Evolutionary conservation across 2,329 filamentous ascomycete species (phyloP), one percentile per base, ranked within the genome.

Genomic region (Calonectria pauciramosa): DNA sequence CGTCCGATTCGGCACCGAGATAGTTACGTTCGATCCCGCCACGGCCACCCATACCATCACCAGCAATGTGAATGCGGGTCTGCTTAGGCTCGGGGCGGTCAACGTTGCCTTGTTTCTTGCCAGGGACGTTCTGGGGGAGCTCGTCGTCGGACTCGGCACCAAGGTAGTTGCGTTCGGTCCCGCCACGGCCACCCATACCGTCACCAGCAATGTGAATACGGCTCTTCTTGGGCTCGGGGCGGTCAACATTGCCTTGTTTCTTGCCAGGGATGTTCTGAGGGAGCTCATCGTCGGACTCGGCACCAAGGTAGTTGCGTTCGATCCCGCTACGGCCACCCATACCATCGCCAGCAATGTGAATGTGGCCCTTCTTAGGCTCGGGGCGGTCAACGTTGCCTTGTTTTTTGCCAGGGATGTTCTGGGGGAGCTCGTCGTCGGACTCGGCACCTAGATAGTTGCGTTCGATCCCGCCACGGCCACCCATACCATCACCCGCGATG

Each of bases 1-100:
- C 88, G 32, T 88, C 89, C 44, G 88, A 75, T 47, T 88, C 73
- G 52, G 91, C 90, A 16, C 91, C 90, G 16, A 91, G 86, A 91
- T 92, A 93, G 78, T 88, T 84, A 69, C 89, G 85, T 51, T 88
- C 84, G 41, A 87, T 85, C 38, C 88, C 90, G 82, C 88, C 90
- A 77, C 86, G 87, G 56, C 90, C 90, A 54, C 92, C 92, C 92
- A 93, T 94, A 68, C 93, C 92, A 32, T 93, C 90, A 30, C 91
- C 91, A 2, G 85, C 88, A 70, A 90, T 89, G 67, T 84, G 85
- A 47, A 87, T 87, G 73, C 73, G 75, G 59, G 71, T 41, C 36
- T 64, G 76, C 74, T 76, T 76, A 64, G 54, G 66, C 28, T 70
- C 51, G 26, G 81, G 79, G 28, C 75, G 71, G 23, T 72, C 71